Evolutionary conservation across 495 filamentous ascomycete genomes (phyloP).

Genomic region (Aspergillus conjunctus): DNA sequence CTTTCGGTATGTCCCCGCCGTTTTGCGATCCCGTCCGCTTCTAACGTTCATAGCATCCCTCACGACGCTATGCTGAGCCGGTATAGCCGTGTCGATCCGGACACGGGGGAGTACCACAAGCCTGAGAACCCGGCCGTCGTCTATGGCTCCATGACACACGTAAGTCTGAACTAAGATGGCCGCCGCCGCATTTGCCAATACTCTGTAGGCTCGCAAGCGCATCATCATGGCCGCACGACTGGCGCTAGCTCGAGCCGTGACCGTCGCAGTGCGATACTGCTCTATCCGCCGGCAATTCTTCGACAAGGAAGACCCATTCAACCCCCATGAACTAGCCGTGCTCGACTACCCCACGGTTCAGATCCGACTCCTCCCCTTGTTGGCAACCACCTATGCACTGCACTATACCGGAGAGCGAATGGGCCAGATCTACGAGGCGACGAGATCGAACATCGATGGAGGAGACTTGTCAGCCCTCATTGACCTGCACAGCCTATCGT

Average conservation of each 20-base stretch:
- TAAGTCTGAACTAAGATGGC: too few relatives aligned
- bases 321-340: constrained; percentile 42
- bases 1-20: constrained; percentile 26
- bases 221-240: constrained; percentile 53
- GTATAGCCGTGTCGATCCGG: constrained; percentile 44
- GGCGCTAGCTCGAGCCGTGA: constrained; percentile 51
- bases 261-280: constrained; percentile 50
- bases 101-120: constrained; percentile 42
- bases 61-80: constrained; percentile 49
- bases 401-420: constrained; percentile 51
- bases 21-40: too few relatives aligned
- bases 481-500: constrained; percentile 50
- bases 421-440: constrained; percentile 36
- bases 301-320: constrained; percentile 42
- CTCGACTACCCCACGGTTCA: constrained; percentile 54
- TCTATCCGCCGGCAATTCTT: constrained; percentile 48
- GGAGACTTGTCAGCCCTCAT: constrained; percentile 44
- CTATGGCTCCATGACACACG: constrained; percentile 48
- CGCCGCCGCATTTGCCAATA: too few relatives aligned
- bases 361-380: constrained; percentile 49
- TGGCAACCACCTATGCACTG: constrained; percentile 52
- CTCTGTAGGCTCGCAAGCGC: constrained; percentile 13
- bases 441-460: constrained; percentile 41
- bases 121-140: constrained; percentile 45
- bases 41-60: constrained; percentile 32